Percentiles rank a stretch among this genome's conserved stretches.
phyloP scores from a whole-genome alignment of 768 basidiomycete species.

The Pulveroboletus sp. region DNA sequence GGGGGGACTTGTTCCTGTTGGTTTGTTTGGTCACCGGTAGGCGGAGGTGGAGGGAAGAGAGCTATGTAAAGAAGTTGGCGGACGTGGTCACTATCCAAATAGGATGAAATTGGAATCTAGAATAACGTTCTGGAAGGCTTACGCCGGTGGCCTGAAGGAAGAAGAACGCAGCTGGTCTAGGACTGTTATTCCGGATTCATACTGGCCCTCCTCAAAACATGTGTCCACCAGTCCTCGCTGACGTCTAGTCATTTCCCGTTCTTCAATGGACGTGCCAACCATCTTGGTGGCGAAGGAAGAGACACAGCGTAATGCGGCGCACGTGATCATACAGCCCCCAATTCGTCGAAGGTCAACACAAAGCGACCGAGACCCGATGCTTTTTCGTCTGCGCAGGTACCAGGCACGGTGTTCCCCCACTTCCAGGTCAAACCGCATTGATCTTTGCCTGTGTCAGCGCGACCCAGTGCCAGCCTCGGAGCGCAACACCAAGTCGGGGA shows the following conservation, averaged over 20 bases:
- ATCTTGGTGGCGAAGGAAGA: neutral
- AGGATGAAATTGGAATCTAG: constrained; percentile 12
- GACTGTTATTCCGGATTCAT: constrained; percentile 59
- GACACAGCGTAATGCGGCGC: constrained; percentile 16
- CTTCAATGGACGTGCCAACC: constrained; percentile 21
- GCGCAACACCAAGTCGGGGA: no score
- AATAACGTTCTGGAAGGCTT: constrained; percentile 27
- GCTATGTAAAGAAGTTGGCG: constrained; percentile 67
- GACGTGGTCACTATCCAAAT: constrained; percentile 50
- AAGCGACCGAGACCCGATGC: no score
- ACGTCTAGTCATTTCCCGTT: constrained; percentile 44
- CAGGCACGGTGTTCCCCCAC: no score
- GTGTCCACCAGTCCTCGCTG: constrained; percentile 61
- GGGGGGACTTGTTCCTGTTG: constrained; percentile 24
- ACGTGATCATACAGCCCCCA: constrained; percentile 20
- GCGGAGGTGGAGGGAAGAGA: constrained; percentile 49
- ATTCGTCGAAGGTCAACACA: no score
- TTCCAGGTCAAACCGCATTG: neutral
- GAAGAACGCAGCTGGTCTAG: constrained; percentile 60
- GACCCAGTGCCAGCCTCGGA: neutral
- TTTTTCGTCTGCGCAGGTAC: no score
- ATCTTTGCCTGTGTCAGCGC: neutral
- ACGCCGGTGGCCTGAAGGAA: constrained; percentile 57
- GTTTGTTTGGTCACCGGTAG: constrained; percentile 11
- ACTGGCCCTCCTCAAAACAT: constrained; percentile 75